Conservation (phyloP, 2,329 filamentous ascomycete genomes). For the Trichoderma sp. region DNA sequence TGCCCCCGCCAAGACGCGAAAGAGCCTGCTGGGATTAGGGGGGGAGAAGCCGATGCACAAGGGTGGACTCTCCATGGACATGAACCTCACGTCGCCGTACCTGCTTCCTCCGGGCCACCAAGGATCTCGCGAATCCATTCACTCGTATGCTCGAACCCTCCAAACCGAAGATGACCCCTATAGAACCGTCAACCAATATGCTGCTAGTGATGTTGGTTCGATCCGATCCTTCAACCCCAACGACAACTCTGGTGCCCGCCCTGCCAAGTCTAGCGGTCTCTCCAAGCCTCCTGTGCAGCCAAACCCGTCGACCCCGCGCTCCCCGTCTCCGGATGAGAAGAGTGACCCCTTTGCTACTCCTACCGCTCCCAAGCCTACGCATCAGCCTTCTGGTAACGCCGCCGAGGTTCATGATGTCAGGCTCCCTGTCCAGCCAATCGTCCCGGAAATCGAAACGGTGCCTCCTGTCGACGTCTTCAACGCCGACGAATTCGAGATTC, state of each 20-base stretch:
- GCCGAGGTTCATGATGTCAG: slow-evolving; percentile 35
- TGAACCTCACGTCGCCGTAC: slow-evolving; percentile 82
- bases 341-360: slow-evolving; percentile 44
- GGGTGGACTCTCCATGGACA: slow-evolving; percentile 66
- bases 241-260: slow-evolving; percentile 45
- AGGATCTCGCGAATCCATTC: slow-evolving; percentile 80
- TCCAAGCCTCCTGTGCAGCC: slow-evolving; percentile 15
- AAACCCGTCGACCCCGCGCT: slow-evolving; percentile 30
- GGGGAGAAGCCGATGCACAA: slow-evolving; percentile 56
- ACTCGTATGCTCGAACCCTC: slow-evolving; percentile 78
- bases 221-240: slow-evolving; percentile 53
- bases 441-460: slow-evolving; percentile 46
- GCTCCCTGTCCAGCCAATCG: slow-evolving; percentile 40
- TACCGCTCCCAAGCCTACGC: slow-evolving; percentile 37
- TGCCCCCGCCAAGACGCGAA: slow-evolving; percentile 44
- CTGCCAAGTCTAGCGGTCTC: slow-evolving; percentile 41
- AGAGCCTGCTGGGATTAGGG: slow-evolving; percentile 45
- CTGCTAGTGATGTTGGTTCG: slow-evolving; percentile 59
- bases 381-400: slow-evolving; percentile 30
- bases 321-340: slow-evolving; percentile 42
- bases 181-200: slow-evolving; percentile 62
- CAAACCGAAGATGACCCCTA: slow-evolving; percentile 83
- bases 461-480: slow-evolving; percentile 36
- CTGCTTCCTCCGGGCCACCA: slow-evolving; percentile 84
- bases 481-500: slow-evolving; percentile 33